phyloP scores from a whole-genome alignment of 768 basidiomycete genomes.

The Tulasnella sp. region DNA sequence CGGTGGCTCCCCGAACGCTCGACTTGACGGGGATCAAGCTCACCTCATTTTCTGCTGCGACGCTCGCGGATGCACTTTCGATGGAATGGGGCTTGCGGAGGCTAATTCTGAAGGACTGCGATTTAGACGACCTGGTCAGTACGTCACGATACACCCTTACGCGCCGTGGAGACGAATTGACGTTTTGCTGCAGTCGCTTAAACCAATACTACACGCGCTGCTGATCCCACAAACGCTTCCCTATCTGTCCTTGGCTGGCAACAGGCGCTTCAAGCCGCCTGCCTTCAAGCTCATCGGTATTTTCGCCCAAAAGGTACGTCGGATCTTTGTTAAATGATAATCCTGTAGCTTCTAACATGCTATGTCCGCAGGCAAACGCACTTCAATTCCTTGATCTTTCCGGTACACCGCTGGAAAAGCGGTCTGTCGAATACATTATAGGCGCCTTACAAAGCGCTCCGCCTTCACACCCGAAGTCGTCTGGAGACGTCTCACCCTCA shows the following conservation, averaged over 20 bases:
- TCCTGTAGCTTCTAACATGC: slow-evolving; percentile 8
- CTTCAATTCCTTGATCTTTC: slow-evolving; percentile 86
- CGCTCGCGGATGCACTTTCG: slow-evolving; percentile 81
- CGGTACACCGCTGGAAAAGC: slow-evolving; percentile 74
- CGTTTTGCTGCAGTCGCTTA: slow-evolving; percentile 45
- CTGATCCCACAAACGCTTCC: slow-evolving; percentile 72
- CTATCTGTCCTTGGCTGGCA: slow-evolving; percentile 77
- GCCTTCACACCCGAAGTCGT: slow-evolving; percentile 3
- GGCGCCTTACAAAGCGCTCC: slow-evolving; percentile 41
- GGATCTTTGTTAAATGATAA: neutral
- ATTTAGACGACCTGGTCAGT: slow-evolving; percentile 70
- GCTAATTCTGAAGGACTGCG: slow-evolving; percentile 74
- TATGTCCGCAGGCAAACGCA: slow-evolving; percentile 43
- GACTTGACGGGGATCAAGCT: slow-evolving; percentile 76
- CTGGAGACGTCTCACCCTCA: neutral
- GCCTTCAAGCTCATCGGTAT: slow-evolving; percentile 74
- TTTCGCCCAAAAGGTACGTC: slow-evolving; percentile 58
- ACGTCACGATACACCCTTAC: neutral
- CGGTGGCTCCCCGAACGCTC: slow-evolving; percentile 51
- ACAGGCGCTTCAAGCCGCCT: slow-evolving; percentile 60
- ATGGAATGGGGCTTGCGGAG: slow-evolving; percentile 91
- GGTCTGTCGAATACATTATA: slow-evolving; percentile 70
- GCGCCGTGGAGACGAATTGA: neutral
- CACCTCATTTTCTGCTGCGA: slow-evolving; percentile 53
- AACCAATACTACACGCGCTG: slow-evolving; percentile 81